Conservation (phyloP, 169 alveolate species). For the Plasmodium gonderi region DNA sequence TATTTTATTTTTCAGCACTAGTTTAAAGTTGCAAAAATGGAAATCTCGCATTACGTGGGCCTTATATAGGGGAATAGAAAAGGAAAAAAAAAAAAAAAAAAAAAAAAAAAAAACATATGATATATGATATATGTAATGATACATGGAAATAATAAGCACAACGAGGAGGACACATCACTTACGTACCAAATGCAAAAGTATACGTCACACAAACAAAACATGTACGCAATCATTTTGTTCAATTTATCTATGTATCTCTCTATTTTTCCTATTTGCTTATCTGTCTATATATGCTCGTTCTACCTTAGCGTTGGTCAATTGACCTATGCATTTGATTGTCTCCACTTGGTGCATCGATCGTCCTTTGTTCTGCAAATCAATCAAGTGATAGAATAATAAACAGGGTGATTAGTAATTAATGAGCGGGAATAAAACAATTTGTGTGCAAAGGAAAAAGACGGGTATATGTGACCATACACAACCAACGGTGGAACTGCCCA, state of each 20-base stretch:
- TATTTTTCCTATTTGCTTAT: neutral
- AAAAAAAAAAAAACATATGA: neutral
- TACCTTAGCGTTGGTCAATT: constrained; percentile 32
- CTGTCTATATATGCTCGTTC: neutral
- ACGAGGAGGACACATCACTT: too few species aligned
- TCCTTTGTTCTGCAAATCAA: constrained; percentile 31
- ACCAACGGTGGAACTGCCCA: neutral
- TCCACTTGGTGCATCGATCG: constrained; percentile 12
- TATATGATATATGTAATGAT: too few species aligned
- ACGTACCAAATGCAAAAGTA: too few species aligned
- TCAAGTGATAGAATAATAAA: neutral
- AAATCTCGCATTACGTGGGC: neutral
- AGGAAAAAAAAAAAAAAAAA: neutral
- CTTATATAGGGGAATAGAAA: constrained; percentile 16
- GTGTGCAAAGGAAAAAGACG: neutral
- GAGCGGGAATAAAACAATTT: too few species aligned
- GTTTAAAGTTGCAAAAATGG: constrained; percentile 45
- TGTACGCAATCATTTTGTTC: too few species aligned
- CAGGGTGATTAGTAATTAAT: neutral
- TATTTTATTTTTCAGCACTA: constrained; percentile 24
- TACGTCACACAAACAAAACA: too few species aligned
- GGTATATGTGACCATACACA: too few species aligned
- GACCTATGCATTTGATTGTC: constrained; percentile 55
- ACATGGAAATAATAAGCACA: too few species aligned
- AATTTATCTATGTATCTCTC: too few species aligned